Evolutionary conservation across 2,329 filamentous ascomycete species (phyloP).

Genomic region (Thermothelomyces thermophilus): DNA sequence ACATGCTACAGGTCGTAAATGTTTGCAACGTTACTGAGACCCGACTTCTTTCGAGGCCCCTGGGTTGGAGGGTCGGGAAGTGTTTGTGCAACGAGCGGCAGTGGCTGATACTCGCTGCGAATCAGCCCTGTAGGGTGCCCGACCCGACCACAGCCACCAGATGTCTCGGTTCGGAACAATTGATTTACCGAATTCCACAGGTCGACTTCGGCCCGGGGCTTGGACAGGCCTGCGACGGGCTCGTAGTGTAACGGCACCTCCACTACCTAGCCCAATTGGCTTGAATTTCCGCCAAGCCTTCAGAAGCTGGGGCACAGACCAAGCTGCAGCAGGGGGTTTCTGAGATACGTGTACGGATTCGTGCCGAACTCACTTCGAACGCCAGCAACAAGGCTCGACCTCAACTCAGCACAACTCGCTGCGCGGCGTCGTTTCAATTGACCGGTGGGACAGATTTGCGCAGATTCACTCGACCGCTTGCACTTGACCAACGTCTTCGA

Average conservation of each 20-base stretch:
- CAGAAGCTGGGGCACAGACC: constrained; percentile 6
- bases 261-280: no score
- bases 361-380: constrained; percentile 11
- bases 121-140: constrained; percentile 3
- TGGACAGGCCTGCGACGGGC: no score
- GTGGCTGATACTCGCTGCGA: constrained; percentile 3
- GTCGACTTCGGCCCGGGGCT: no score
- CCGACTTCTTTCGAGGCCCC: no score
- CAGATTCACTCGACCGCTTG: neutral
- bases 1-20: no score
- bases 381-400: neutral
- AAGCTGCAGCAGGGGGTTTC: constrained; percentile 16
- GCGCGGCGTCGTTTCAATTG: neutral
- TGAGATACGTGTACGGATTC: constrained; percentile 22
- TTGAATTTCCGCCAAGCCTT: constrained; percentile 4
- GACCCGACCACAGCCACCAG: neutral
- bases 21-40: no score
- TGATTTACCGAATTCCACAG: no score
- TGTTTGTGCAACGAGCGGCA: neutral
- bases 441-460: neutral
- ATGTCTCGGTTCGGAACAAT: constrained; percentile 5
- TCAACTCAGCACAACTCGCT: neutral
- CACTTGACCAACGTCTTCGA: neutral
- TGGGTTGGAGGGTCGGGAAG: neutral
- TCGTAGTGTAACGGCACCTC: no score